Conservation (phyloP, 2,329 filamentous ascomycete genomes). For the Pseudogymnoascus sp. region DNA sequence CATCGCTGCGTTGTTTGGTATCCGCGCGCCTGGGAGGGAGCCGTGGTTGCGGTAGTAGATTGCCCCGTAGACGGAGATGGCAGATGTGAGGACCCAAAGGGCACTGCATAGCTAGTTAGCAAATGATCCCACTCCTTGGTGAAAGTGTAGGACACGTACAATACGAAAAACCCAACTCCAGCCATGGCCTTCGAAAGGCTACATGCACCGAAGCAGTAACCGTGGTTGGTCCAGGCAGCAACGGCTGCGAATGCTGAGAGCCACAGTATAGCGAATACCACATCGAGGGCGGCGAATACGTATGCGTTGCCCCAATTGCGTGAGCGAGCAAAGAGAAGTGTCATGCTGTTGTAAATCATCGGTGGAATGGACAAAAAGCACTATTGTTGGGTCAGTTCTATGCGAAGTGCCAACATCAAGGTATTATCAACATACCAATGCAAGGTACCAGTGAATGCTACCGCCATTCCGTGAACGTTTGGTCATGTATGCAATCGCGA, state of each 20-base stretch:
- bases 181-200: constrained; percentile 55
- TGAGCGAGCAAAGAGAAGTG: constrained; percentile 54
- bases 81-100: constrained; percentile 44
- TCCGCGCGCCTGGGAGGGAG: constrained; percentile 46
- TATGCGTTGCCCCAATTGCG: constrained; percentile 53
- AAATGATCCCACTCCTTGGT: background rate
- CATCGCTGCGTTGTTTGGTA: constrained; percentile 30
- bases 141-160: constrained; percentile 35
- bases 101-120: constrained; percentile 33
- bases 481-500: constrained; percentile 50
- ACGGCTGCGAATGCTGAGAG: constrained; percentile 58
- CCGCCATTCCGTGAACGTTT: constrained; percentile 45
- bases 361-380: constrained; percentile 57
- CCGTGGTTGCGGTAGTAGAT: constrained; percentile 55
- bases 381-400: constrained; percentile 30
- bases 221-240: constrained; percentile 52
- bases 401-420: background rate
- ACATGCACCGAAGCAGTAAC: constrained; percentile 48
- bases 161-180: constrained; percentile 52
- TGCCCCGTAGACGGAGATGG: constrained; percentile 51
- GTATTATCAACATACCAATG: constrained; percentile 40
- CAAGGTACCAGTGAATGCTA: constrained; percentile 53
- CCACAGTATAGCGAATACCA: constrained; percentile 52
- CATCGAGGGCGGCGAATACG: constrained; percentile 51
- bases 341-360: constrained; percentile 57